These are phyloP conservation scores for Pythium folliculosum DNA, from an alignment of 352 stramenopile species.

Conservation along the genomic window DNA sequence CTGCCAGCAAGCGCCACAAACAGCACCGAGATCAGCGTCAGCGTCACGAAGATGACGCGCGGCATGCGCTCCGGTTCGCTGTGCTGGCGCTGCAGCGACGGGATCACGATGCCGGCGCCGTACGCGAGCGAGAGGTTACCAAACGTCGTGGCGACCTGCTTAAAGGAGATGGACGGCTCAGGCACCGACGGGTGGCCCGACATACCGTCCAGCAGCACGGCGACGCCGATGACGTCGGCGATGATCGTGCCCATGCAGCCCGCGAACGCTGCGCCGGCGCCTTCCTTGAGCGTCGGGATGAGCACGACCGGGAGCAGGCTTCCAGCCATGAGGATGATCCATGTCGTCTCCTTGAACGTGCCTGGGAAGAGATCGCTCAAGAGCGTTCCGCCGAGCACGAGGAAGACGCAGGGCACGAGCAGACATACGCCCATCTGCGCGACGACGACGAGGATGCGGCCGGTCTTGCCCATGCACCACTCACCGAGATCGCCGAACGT, in stretches of 20 bases:
- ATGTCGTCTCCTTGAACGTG: conserved; percentile 15
- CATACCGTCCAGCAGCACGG: conserved; percentile 30
- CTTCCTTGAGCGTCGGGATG: conserved; percentile 34
- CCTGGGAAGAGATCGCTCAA: conserved; percentile 28
- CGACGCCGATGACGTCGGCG: conserved; percentile 32
- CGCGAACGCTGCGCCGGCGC: conserved; percentile 29
- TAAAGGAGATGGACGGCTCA: too few species aligned
- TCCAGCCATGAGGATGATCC: conserved; percentile 12
- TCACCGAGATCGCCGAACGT: conserved; percentile 65
- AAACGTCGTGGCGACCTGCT: too few species aligned
- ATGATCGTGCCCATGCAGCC: conserved; percentile 34
- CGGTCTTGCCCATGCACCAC: conserved; percentile 50
- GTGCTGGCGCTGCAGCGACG: conserved; percentile 12
- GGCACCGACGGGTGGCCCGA: conserved; percentile 17
- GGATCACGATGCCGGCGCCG: conserved; percentile 12
- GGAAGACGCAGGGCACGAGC: conserved; percentile 51
- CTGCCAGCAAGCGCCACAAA: conserved; percentile 6
- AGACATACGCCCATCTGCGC: conserved; percentile 58
- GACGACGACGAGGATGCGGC: conserved; percentile 46
- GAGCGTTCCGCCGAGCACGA: conserved; percentile 39
- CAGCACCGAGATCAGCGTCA: conserved; percentile 9
- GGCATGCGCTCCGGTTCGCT: conserved; percentile 1
- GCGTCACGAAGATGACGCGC: conserved; percentile 2
- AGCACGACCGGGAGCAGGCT: conserved; percentile 26
- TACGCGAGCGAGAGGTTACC: conserved; percentile 31